phyloP scores from a whole-genome alignment of 371 early-diverging fungal species.

The Smittium culicis region DNA sequence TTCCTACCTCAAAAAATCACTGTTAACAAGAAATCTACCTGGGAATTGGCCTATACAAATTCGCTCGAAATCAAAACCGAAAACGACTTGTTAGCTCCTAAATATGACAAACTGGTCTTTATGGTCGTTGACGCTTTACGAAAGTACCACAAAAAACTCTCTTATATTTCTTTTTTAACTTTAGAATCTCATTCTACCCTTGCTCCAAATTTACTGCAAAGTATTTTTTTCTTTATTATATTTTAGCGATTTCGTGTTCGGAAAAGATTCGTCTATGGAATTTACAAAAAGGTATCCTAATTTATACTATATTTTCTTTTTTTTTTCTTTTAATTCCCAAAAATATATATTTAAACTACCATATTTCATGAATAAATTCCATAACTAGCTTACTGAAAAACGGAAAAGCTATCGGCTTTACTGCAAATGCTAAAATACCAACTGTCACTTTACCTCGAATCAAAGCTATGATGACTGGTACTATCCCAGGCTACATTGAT shows the following conservation, averaged over 20 bases:
- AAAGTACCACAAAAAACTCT: slow-evolving; percentile 20
- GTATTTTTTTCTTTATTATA: slow-evolving; percentile 12
- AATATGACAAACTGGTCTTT: slow-evolving; percentile 56
- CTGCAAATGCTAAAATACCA: slow-evolving; percentile 66
- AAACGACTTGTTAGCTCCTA: neutral
- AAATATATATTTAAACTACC: neutral
- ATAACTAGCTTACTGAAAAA: slow-evolving; percentile 23
- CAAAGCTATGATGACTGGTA: slow-evolving; percentile 84
- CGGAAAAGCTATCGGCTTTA: slow-evolving; percentile 36
- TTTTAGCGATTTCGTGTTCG: slow-evolving; percentile 59
- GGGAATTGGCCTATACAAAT: neutral
- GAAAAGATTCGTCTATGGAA: slow-evolving; percentile 44
- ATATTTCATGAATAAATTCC: no score
- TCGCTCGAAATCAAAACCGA: slow-evolving; percentile 3
- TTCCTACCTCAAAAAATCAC: slow-evolving; percentile 65
- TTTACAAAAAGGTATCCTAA: slow-evolving; percentile 40
- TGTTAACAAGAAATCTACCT: neutral
- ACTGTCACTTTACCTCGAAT: slow-evolving; percentile 91
- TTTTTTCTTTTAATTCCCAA: neutral
- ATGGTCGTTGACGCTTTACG: slow-evolving; percentile 68
- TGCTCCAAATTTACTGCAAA: no score
- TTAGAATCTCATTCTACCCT: no score
- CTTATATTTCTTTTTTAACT: no score
- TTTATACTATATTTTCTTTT: slow-evolving; percentile 14
- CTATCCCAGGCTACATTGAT: slow-evolving; percentile 53